These are phyloP conservation scores for Phytophthora sp. DNA, from an alignment of 352 stramenopile genomes.

Conservation along the genomic window DNA sequence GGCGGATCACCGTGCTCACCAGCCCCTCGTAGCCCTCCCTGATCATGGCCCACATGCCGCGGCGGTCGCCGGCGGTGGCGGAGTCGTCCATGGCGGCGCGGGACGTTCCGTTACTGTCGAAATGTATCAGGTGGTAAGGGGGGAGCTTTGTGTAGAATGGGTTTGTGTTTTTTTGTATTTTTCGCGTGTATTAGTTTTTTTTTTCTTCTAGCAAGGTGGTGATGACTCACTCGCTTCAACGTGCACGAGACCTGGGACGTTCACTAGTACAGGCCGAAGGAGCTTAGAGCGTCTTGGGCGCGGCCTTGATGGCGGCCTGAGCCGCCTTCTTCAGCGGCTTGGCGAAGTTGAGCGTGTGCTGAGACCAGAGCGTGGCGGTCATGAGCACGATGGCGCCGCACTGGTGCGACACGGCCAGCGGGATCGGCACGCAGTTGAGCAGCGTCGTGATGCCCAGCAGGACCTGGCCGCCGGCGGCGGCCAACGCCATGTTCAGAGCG, in stretches of 20 bases:
- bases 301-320: constrained; percentile 46
- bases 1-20: constrained; percentile 83
- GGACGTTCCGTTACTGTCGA: constrained; percentile 4
- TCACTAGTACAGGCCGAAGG: too few relatives aligned
- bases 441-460: constrained; percentile 97
- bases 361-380: constrained; percentile 91
- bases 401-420: constrained; percentile 96
- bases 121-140: constrained; percentile 29
- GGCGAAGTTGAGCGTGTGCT: constrained; percentile 91
- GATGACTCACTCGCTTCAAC: constrained; percentile 18
- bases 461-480: constrained; percentile 82
- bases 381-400: constrained; percentile 95
- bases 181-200: neutral
- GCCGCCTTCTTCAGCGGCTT: constrained; percentile 54
- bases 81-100: constrained; percentile 50
- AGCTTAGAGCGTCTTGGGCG: constrained; percentile 35
- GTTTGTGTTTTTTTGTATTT: constrained; percentile 12
- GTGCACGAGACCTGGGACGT: neutral
- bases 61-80: constrained; percentile 50
- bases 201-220: constrained; percentile 2
- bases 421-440: constrained; percentile 96
- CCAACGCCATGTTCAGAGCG: constrained; percentile 81
- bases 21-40: constrained; percentile 86
- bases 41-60: constrained; percentile 83
- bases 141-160: too few relatives aligned